phyloP scores from a whole-genome alignment of 441 rosid genomes.

The Populus hybrid region DNA sequence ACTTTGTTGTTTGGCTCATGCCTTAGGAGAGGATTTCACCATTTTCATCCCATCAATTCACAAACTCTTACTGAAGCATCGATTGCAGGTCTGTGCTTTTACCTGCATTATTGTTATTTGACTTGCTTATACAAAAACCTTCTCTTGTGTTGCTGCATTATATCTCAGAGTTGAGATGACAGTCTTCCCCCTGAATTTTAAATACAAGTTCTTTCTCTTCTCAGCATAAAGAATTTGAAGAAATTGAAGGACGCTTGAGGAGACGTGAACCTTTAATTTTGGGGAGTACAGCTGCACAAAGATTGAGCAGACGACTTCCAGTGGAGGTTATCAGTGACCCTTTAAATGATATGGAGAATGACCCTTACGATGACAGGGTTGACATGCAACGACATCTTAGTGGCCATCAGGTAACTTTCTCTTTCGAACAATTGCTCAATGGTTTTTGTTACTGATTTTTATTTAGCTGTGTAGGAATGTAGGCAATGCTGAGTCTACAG shows the following conservation, averaged over 20 bases:
- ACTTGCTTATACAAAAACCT: neutral
- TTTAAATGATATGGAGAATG: conserved; percentile 74
- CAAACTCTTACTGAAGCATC: conserved; percentile 79
- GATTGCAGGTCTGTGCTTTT: conserved; percentile 52
- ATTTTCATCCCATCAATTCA: conserved; percentile 94
- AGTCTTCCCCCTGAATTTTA: neutral
- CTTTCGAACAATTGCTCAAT: neutral
- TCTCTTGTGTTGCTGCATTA: neutral
- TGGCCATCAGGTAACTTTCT: conserved; percentile 66
- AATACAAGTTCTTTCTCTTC: conserved; percentile 18
- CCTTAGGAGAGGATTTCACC: conserved; percentile 98
- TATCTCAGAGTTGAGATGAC: neutral
- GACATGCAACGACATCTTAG: conserved; percentile 53
- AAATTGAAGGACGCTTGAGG: conserved; percentile 80
- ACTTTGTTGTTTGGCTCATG: conserved; percentile 96
- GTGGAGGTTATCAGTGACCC: conserved; percentile 92
- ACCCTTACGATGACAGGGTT: conserved; percentile 81
- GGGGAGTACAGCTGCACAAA: conserved; percentile 79
- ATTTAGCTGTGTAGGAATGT: neutral
- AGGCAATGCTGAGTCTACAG: neutral
- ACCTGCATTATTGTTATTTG: neutral
- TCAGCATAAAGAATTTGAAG: conserved; percentile 98
- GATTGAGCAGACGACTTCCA: conserved; percentile 71
- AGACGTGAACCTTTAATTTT: conserved; percentile 85
- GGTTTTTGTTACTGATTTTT: conserved; percentile 9